Evolutionary conservation across 208 protist species (phyloP).

Genomic region (Crithidia brevicula): DNA sequence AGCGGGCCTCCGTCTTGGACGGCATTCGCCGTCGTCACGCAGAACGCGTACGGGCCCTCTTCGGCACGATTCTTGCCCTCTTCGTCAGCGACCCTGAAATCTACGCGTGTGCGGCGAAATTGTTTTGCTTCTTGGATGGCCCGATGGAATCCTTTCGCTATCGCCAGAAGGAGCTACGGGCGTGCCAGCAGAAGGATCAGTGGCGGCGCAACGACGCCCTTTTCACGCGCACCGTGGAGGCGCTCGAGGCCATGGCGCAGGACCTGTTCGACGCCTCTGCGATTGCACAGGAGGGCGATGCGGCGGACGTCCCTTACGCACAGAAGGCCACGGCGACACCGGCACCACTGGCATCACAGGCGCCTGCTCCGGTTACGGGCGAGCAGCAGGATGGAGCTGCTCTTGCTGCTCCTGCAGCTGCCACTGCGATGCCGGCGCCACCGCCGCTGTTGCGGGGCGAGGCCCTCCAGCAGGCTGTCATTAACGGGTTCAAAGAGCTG

Average conservation of each 20-base stretch:
- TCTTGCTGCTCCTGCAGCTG: background rate
- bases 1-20: conserved; percentile 13
- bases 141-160: conserved; percentile 66
- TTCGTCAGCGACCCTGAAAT: conserved; percentile 89
- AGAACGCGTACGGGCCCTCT: conserved; percentile 72
- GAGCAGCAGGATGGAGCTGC: background rate
- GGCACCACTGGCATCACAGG: background rate
- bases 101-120: conserved; percentile 71
- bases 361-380: background rate
- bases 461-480: conserved; percentile 36
- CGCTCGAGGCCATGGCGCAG: conserved; percentile 51
- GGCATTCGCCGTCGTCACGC: conserved; percentile 64
- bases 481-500: conserved; percentile 54
- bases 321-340: background rate
- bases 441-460: conserved; percentile 4
- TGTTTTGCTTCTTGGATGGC: conserved; percentile 76
- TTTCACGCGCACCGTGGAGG: conserved; percentile 69
- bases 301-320: conserved; percentile 11
- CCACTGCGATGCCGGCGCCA: background rate
- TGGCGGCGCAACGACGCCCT: conserved; percentile 63
- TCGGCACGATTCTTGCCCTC: conserved; percentile 59
- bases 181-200: conserved; percentile 85
- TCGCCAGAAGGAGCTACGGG: conserved; percentile 81
- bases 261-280: conserved; percentile 48
- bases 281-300: conserved; percentile 31